Conservation (phyloP, 2,329 filamentous ascomycete genomes). For the Fusarium piperis region DNA sequence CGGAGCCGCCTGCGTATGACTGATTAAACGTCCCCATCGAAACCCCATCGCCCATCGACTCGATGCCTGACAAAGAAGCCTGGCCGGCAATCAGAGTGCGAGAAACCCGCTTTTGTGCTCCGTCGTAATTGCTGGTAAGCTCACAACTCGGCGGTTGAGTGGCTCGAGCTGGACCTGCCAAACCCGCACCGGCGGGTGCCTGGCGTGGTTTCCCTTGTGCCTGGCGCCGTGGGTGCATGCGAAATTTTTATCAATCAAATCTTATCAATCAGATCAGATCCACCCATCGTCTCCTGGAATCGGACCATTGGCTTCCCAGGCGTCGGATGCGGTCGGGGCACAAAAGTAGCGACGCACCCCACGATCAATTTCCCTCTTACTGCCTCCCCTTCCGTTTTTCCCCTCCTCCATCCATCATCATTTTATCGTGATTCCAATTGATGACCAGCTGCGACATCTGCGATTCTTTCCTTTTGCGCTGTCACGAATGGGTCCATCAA, state of each 20-base stretch:
- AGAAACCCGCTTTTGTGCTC: constrained; percentile 16
- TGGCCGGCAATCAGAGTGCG: constrained; percentile 21
- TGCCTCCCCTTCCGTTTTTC: constrained; percentile 12
- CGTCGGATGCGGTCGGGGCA: constrained; percentile 41
- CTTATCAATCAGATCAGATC: constrained; percentile 59
- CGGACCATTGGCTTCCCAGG: constrained; percentile 45
- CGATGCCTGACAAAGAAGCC: constrained; percentile 9
- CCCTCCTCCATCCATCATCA: constrained; percentile 3
- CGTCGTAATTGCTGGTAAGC: constrained; percentile 22
- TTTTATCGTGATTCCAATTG: constrained; percentile 2
- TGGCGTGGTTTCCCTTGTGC: constrained; percentile 27
- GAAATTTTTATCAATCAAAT: constrained; percentile 57
- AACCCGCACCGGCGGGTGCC: constrained; percentile 7
- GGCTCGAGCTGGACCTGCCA: not conserved
- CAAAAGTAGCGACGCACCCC: constrained; percentile 43
- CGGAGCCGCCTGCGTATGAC: constrained; percentile 22
- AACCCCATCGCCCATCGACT: constrained; percentile 2
- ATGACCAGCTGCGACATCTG: constrained; percentile 4
- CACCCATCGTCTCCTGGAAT: constrained; percentile 48
- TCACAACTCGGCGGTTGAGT: not conserved
- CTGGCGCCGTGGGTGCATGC: constrained; percentile 32
- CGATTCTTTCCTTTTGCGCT: not conserved
- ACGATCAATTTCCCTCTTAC: constrained; percentile 37
- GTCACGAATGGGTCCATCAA: constrained; percentile 22
- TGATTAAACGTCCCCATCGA: constrained; percentile 15